These are phyloP conservation scores for Aschersonia sp. DNA, from an alignment of 2,329 filamentous ascomycete species.

Conservation along the genomic window DNA sequence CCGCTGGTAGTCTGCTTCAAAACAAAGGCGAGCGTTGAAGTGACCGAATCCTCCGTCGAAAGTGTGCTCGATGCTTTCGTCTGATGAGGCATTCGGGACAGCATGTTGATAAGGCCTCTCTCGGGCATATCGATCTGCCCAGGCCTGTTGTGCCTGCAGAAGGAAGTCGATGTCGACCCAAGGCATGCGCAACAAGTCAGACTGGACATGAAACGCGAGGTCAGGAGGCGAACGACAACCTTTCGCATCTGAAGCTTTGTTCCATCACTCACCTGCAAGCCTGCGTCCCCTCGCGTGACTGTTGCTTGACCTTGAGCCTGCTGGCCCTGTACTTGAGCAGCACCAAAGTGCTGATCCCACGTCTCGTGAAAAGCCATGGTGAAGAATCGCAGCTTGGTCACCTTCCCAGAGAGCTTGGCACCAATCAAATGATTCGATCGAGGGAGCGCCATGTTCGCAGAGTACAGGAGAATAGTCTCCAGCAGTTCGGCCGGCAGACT, in stretches of 20 bases:
- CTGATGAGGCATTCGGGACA: conserved; percentile 1
- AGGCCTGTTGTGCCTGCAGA: conserved; percentile 31
- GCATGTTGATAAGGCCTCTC: conserved; percentile 20
- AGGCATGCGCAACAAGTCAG: conserved; percentile 24
- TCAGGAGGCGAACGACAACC: no score
- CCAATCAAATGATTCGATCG: conserved; percentile 29
- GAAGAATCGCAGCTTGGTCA: conserved; percentile 21
- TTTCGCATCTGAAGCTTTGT: no score
- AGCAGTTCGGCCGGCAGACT: conserved; percentile 37
- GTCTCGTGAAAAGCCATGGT: conserved; percentile 21
- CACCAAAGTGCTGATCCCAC: conserved; percentile 11
- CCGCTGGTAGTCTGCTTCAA: conserved; percentile 20
- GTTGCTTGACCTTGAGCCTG: no score
- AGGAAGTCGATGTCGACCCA: conserved; percentile 32
- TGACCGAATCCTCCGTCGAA: conserved; percentile 5
- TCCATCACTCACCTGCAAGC: conserved; percentile 25
- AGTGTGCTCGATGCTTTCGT: no score
- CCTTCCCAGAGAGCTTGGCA: conserved; percentile 26
- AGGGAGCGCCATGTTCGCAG: conserved; percentile 32
- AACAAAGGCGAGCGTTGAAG: conserved; percentile 19
- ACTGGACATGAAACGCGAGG: conserved; percentile 14
- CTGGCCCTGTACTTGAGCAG: no score
- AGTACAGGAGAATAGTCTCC: conserved; percentile 36
- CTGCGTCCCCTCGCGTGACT: conserved; percentile 15
- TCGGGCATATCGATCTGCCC: conserved; percentile 24